phyloP scores from a whole-genome alignment of 2,329 filamentous ascomycete genomes.

The Trichophyton mentagrophytes region DNA sequence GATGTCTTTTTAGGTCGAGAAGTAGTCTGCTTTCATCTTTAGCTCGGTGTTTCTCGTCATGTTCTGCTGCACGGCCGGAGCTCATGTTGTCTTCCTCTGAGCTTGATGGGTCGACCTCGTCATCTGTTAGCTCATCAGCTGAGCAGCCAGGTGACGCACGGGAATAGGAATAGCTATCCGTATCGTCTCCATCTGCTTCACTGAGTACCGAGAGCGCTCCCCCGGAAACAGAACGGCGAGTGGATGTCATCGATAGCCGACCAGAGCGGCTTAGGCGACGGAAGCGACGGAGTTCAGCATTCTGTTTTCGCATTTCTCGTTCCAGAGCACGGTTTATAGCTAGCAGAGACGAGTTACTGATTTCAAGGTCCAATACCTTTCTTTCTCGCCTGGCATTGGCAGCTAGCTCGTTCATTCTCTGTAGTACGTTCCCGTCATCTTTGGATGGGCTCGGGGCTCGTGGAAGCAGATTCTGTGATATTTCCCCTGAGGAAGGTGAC shows the following conservation, averaged over 20 bases:
- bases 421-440: conserved; percentile 7
- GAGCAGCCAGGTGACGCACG: conserved; percentile 17
- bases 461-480: conserved; percentile 5
- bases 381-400: conserved; percentile 81
- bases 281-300: conserved; percentile 71
- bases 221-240: conserved; percentile 35
- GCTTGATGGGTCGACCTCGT: conserved; percentile 25
- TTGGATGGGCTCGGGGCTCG: conserved; percentile 9
- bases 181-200: conserved; percentile 29
- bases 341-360: conserved; percentile 86
- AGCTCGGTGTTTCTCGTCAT: conserved; percentile 44
- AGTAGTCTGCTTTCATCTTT: conserved; percentile 73
- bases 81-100: conserved; percentile 29
- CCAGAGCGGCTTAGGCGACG: conserved; percentile 75
- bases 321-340: conserved; percentile 92
- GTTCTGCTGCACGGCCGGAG: conserved; percentile 22
- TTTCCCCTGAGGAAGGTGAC: conserved; percentile 10
- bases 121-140: conserved; percentile 26
- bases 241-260: conserved; percentile 49
- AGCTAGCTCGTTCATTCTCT: conserved; percentile 57
- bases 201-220: conserved; percentile 35
- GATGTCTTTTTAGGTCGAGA: conserved; percentile 76
- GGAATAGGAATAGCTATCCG: conserved; percentile 16
- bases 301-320: conserved; percentile 81
- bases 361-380: conserved; percentile 91